These are phyloP conservation scores for Astrocystis sublimbata DNA, from an alignment of 495 filamentous ascomycete species.

Conservation along the genomic window DNA sequence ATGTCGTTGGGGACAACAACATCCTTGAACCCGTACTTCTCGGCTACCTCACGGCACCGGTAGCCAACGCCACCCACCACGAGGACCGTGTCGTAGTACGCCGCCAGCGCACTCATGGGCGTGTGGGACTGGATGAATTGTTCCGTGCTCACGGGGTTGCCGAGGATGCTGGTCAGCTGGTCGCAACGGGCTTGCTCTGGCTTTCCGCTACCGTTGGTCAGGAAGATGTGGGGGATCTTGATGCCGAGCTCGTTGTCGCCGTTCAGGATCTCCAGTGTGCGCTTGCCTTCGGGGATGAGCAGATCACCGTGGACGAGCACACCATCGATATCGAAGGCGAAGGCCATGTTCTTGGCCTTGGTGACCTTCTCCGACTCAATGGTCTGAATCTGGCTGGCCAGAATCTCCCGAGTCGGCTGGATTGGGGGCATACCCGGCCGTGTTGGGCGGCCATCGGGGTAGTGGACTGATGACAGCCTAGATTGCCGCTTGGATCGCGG, in stretches of 20 bases:
- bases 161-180: constrained; percentile 60
- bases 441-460: constrained; percentile 37
- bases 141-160: constrained; percentile 58
- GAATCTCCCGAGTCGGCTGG: constrained; percentile 64
- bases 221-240: constrained; percentile 71
- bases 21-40: constrained; percentile 66
- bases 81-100: constrained; percentile 65
- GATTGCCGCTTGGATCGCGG: constrained; percentile 70
- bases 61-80: constrained; percentile 68
- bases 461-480: constrained; percentile 57
- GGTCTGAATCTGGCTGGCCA: constrained; percentile 73
- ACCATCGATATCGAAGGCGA: constrained; percentile 68
- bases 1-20: constrained; percentile 69
- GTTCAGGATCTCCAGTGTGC: constrained; percentile 63
- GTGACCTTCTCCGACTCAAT: constrained; percentile 67
- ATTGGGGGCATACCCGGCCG: constrained; percentile 51
- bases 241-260: constrained; percentile 69
- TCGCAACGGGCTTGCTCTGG: constrained; percentile 57
- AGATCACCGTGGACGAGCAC: constrained; percentile 66
- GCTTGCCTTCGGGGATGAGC: constrained; percentile 60
- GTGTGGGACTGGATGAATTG: constrained; percentile 71
- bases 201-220: constrained; percentile 68
- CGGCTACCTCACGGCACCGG: constrained; percentile 65
- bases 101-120: constrained; percentile 64
- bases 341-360: constrained; percentile 66